Conservation (phyloP, 441 rosid genomes). For the Daphne laureola region DNA sequence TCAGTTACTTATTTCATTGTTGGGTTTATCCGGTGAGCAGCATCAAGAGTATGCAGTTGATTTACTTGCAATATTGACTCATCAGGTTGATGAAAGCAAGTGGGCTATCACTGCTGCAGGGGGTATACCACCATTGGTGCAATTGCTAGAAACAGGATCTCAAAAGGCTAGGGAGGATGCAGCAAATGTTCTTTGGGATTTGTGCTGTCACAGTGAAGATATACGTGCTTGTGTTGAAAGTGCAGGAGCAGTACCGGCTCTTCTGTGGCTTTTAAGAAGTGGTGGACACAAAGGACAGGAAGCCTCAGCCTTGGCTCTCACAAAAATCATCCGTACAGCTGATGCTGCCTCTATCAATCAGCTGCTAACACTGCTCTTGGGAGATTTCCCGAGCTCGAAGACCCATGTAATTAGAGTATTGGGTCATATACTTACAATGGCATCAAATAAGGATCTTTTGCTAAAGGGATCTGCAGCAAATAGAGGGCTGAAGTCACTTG, state of each 20-base stretch:
- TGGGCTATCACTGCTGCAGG: conserved; percentile 97
- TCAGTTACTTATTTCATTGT: conserved; percentile 62
- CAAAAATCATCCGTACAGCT: conserved; percentile 49
- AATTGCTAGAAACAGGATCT: conserved; percentile 68
- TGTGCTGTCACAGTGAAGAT: conserved; percentile 81
- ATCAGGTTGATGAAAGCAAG: conserved; percentile 84
- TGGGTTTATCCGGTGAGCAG: conserved; percentile 81
- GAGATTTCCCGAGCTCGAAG: conserved; percentile 64
- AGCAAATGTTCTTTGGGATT: conserved; percentile 64
- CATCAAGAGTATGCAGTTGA: conserved; percentile 73
- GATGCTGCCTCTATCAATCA: conserved; percentile 81
- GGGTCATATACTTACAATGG: conserved; percentile 78
- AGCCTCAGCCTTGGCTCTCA: conserved; percentile 56
- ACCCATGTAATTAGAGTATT: conserved; percentile 56
- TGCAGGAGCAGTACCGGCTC: conserved; percentile 78
- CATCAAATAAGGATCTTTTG: conserved; percentile 53
- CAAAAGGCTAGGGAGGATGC: conserved; percentile 82
- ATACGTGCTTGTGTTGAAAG: conserved; percentile 81
- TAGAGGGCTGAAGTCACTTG: conserved; percentile 68
- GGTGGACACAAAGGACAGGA: conserved; percentile 75
- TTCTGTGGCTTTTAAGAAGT: conserved; percentile 59
- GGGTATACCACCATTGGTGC: conserved; percentile 88
- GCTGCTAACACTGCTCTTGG: conserved; percentile 62
- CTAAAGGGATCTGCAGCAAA: conserved; percentile 78
- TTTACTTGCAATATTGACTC: conserved; percentile 67